Evolutionary conservation across 106 monocot species (phyloP), one percentile per base, ranked within the genome.

Genomic region (Platanthera zijinensis): DNA sequence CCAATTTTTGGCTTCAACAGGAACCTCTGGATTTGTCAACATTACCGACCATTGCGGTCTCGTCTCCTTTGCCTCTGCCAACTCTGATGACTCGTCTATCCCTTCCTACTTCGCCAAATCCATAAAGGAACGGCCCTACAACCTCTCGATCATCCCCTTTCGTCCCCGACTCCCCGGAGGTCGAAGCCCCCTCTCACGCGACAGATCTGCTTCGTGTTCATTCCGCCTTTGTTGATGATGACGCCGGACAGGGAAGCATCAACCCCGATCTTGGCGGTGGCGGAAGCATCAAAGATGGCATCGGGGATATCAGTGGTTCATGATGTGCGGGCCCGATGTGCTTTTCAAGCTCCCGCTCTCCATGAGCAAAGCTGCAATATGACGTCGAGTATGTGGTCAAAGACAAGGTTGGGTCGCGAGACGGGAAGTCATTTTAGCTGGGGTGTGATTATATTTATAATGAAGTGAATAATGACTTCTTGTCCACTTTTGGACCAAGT

Each of bases 161-260:
- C 62, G 8, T 39, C 39, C 39, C 3, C 1, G 39, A 39, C 39
- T 82, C 89, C 13, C 79, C 79, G 7, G 78, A 51, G 14, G 76
- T 76, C 72, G 80, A 79, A 28, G 79, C 83, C 45, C 83, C 83
- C 17, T 72, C 84, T 1, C 69, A 83, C 14, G 69, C 89, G 2
- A 74, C 84, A 1, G 12, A 92, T 87, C 48, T 92, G 89, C 76
- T 92, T 92, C 0, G 92, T 85, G 79, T 92, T 89, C 51, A 81
- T 77, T 22, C 92, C 92, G 21, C 87, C 90, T 77, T 93, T 93
- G 4, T 90, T 90, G 50, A 93, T 93, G 25, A 93, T 90, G 48
- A 84, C 93, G n/a, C 90, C 93, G 50, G 90, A 83, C 4, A 92
- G 79, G n/a, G 92, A 87, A 9, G 92, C 89, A 62, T 92, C 89